Evolutionary conservation across 306 rosid species (phyloP), one percentile per base, ranked within the genome.

Genomic region (Vigna trinervia): DNA sequence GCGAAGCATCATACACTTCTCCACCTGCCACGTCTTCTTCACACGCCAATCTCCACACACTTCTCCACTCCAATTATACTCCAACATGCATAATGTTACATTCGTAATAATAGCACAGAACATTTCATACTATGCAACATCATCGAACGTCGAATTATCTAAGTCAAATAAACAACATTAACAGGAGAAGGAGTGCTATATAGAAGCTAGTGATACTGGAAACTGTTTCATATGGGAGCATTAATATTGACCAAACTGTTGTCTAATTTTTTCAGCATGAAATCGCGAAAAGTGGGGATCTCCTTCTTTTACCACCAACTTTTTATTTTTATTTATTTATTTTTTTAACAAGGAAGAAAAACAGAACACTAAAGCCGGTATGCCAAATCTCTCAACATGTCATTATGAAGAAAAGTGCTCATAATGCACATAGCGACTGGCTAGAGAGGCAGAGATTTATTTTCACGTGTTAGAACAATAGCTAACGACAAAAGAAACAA

Each of bases 1-100:
- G 39, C 88, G 68, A 73, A 52, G 72, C 90, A 78, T 78, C 57
- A 0, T 54, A 11, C 3, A 15, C 75, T 80, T 82, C 65, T 14
- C 23, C 12, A 50, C 26, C 2, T 19, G 89, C 87, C 90, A 82
- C 97, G 75, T 81, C 56, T 10, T 50, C 73, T 47, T 57, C 36
- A 39, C 8, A 0, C 68, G 4, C 65, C 41, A 59, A 38, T 26
- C 43, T 60, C 66, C 43, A 13, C 66, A 14, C 39, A 58, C 64
- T 26, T 58, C 0, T 17, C 9, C 28, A 58, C 26, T 58, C 58
- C 22, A 53, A 53, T 53, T 53, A 53, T 19, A 17, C 8, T 28
- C 4, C 32, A 28, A 28, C 32, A 0, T 28, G 32, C 32, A 28
- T 28, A 17, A 17, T 38, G 9, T 38, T 38, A 17, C 23, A n/a